These are phyloP conservation scores for Brassica incana DNA, from an alignment of 345 rosid genomes.

Conservation along the genomic window DNA sequence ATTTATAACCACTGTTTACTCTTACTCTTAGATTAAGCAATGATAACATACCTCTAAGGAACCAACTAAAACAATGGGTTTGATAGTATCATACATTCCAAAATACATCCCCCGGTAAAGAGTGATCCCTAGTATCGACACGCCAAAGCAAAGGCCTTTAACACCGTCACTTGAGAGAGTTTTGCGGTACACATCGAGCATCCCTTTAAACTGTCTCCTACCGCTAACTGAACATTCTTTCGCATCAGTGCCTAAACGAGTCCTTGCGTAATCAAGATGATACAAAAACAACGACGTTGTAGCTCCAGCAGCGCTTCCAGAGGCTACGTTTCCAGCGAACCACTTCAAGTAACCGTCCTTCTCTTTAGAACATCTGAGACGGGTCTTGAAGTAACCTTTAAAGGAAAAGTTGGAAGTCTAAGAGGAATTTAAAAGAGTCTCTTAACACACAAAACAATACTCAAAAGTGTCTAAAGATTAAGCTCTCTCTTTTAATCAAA, in stretches of 20 bases:
- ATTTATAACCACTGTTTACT: not conserved
- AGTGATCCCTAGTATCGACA: conserved; percentile 84
- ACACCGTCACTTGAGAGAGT: conserved; percentile 75
- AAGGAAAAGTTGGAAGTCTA: conserved; percentile 98
- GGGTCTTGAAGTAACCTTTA: conserved; percentile 85
- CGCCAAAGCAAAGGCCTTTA: conserved; percentile 73
- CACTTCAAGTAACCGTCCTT: conserved; percentile 78
- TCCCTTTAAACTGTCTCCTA: conserved; percentile 72
- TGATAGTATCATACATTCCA: conserved; percentile 86
- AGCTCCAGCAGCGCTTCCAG: conserved; percentile 98
- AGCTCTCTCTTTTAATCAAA: too few relatives aligned
- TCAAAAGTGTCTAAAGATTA: too few relatives aligned
- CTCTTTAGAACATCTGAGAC: conserved; percentile 76
- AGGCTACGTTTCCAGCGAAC: conserved; percentile 86
- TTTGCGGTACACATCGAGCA: conserved; percentile 76
- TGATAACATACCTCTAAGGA: conserved; percentile 60
- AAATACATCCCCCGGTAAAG: conserved; percentile 92
- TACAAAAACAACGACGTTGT: conserved; percentile 75
- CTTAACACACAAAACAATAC: not conserved
- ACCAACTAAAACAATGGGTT: conserved; percentile 82
- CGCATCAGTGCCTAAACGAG: conserved; percentile 84
- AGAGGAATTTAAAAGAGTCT: conserved; percentile 46
- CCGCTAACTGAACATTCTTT: conserved; percentile 54
- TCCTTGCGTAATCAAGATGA: conserved; percentile 89
- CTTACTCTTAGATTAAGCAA: not conserved